Conservation (phyloP, 2,329 filamentous ascomycete species). For the Xylaria sp. region DNA sequence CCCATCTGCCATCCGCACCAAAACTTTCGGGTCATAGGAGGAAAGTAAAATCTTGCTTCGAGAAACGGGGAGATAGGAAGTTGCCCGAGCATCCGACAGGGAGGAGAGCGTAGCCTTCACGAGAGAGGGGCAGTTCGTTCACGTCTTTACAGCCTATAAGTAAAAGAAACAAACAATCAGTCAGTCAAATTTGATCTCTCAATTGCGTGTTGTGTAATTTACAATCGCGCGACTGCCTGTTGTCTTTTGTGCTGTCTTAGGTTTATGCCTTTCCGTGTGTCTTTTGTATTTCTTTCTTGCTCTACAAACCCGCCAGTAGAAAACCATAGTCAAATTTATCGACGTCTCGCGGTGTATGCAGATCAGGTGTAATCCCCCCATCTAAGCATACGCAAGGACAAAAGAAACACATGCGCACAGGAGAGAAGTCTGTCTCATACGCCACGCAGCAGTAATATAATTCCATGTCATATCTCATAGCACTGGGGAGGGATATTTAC, state of each 20-base stretch:
- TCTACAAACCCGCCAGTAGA: slow-evolving; percentile 45
- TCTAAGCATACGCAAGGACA: slow-evolving; percentile 34
- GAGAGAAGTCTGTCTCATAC: slow-evolving; percentile 35
- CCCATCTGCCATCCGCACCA: slow-evolving; percentile 8
- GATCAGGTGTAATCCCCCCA: slow-evolving; percentile 28
- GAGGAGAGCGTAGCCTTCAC: slow-evolving; percentile 21
- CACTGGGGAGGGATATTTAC: slow-evolving; percentile 66
- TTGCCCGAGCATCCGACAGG: slow-evolving; percentile 21
- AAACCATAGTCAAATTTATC: slow-evolving; percentile 21
- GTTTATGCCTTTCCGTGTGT: slow-evolving; percentile 34
- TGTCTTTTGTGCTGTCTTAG: slow-evolving; percentile 33
- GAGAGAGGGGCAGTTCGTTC: slow-evolving; percentile 29
- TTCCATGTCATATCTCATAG: slow-evolving; percentile 35
- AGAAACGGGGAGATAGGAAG: slow-evolving; percentile 1
- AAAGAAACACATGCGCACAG: slow-evolving; percentile 39
- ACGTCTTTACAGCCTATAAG: slow-evolving; percentile 50
- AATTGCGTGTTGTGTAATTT: slow-evolving; percentile 37
- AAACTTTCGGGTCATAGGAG: slow-evolving; percentile 3
- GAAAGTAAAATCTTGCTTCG: slow-evolving; percentile 4
- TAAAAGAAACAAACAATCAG: slow-evolving; percentile 45
- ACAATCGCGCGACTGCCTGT: slow-evolving; percentile 33
- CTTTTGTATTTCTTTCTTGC: slow-evolving; percentile 33
- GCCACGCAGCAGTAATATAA: slow-evolving; percentile 33
- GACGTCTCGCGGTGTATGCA: slow-evolving; percentile 25
- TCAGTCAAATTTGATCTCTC: slow-evolving; percentile 43